Base-by-base conservation (phyloP, 2,329 filamentous ascomycete species). In the Fusarium multiceps region DNA sequence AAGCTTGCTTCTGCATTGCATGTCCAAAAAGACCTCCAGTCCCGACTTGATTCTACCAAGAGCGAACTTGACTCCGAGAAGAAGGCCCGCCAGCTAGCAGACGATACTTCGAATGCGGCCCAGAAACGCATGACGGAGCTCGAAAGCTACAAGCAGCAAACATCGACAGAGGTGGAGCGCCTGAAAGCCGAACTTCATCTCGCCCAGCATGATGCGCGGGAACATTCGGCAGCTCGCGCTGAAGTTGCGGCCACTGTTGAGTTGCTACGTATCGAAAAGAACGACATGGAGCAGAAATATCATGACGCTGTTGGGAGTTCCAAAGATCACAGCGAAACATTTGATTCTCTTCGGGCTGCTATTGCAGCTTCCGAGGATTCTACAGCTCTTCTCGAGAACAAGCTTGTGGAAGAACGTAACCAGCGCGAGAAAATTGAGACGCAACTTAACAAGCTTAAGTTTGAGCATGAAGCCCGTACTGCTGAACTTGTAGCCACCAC, bases 161-260 rank as follows among this genome's bases (percentile, higher is more conserved):
- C 92, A 40, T 90, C 93, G 5, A 88, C 92, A 2, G 95, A 99
- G 78, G 84, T 97, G 11, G 95, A 98, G 78, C 91, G 89, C 27
- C 82, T 99, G 37, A 92, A 94, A 71, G 90, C 92, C 2, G 94
- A 98, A 75, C 82, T 99, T 37, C 93, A 98, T 76, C 86, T 92
- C 73, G 86, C 89, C 3, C 92, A 97, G 77, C 91, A 90, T 32
- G 88, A 91, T 59, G 89, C 92, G 23, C 88, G 96, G 62, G 93
- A 98, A 73, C 92, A 97, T 71, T 89, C 93, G 0, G 88, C 94
- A n/a, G 84, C 89, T 28, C 89, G 90, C 40, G 87, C 93, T 0
- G 93, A 98, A 78, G 91, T 94, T 2, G 85, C 92, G 58, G 89
- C 93, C 2, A 86, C 91, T 41, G 83, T 92, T 43, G 90, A 93